Evolutionary conservation across 2,329 filamentous ascomycete species (phyloP), one percentile per base, ranked within the genome.

Genomic region (Seiridium unicorne): DNA sequence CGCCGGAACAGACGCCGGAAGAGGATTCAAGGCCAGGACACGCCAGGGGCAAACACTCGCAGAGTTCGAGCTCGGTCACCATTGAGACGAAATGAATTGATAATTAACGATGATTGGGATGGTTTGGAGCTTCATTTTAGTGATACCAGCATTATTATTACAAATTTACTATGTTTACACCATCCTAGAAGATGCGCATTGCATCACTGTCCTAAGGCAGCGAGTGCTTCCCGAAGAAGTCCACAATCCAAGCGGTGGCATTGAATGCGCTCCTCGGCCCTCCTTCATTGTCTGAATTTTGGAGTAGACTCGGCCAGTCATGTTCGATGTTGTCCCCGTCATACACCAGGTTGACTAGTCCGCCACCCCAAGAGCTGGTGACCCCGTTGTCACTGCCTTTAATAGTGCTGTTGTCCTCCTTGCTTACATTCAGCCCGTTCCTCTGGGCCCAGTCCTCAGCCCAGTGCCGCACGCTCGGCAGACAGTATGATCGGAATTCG

Each of bases 391-490:
- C 13, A 38, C 46, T 59, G 11, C 42, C 49, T 8, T 36, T 9
- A 44, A 60, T 60, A 8, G 53, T 60, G 38, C 26, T 51, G 35
- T 57, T 60, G 54, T 3, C 34, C 51, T 44, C 46, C 1, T 32
- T 13, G 26, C 46, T 55, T 11, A 34, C 44, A 13, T 57, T 34
- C 48, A 63, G 60, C 1, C 64, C 67, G 44, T 75, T 64, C 6
- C 72, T 60, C n/a, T 51, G 54, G 3, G 69, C 71, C 78, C 78
- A 81, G 63, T 66, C 63, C 8, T 61, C 55, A 1, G 72, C 63
- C 68, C 71, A 77, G 49, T 74, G 68, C 32, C 72, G 67, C 44
- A 83, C 77, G 0, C 74, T 62, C 1, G 79, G 79, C 49, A 80
- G 62, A 54, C 72, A 74, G 0, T 75, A 76, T 0, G 55, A 48